Conservation (phyloP, 768 basidiomycete genomes). For the Leccinum subtestaceum region DNA sequence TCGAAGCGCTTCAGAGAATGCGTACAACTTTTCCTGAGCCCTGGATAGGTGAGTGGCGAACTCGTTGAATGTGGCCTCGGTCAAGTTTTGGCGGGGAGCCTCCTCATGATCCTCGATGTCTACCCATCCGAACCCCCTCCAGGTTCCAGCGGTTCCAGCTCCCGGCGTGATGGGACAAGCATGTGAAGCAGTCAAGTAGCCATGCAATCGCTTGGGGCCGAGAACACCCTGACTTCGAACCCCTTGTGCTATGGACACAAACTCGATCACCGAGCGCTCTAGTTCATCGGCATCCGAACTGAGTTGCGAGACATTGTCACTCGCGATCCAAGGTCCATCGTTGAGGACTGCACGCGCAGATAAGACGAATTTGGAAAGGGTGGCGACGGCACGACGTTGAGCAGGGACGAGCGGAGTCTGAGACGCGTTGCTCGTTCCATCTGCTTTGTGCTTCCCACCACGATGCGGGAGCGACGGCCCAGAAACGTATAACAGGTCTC, state of each 20-base stretch:
- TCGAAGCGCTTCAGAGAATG: constrained; percentile 19
- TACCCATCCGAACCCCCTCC: constrained; percentile 57
- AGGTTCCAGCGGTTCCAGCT: constrained; percentile 48
- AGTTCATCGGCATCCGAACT: constrained; percentile 71
- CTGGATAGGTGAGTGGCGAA: constrained; percentile 26
- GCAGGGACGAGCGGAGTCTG: constrained; percentile 67
- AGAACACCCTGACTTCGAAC: constrained; percentile 26
- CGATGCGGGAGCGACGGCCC: constrained; percentile 57
- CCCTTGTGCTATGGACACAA: constrained; percentile 61
- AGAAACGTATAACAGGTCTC: constrained; percentile 67
- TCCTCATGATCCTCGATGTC: constrained; percentile 34
- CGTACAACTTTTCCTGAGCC: constrained; percentile 30
- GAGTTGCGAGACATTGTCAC: constrained; percentile 43
- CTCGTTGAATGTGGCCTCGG: constrained; percentile 31
- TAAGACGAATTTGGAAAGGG: constrained; percentile 82
- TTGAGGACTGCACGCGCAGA: constrained; percentile 78
- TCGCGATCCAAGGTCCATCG: constrained; percentile 27
- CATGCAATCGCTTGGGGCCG: constrained; percentile 36
- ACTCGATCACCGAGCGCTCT: constrained; percentile 63
- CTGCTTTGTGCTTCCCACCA: constrained; percentile 37
- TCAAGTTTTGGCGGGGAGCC: constrained; percentile 28
- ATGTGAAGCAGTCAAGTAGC: constrained; percentile 35
- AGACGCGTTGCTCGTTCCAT: constrained; percentile 36
- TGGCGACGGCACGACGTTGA: constrained; percentile 81
- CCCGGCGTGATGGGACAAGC: constrained; percentile 44